A percentile compares a stretch with the other conserved stretches of the same genome.
These are phyloP conservation scores for Astrephomene gubernaculifera DNA, from an alignment of 139 green algal species.

Conservation along the genomic window DNA sequence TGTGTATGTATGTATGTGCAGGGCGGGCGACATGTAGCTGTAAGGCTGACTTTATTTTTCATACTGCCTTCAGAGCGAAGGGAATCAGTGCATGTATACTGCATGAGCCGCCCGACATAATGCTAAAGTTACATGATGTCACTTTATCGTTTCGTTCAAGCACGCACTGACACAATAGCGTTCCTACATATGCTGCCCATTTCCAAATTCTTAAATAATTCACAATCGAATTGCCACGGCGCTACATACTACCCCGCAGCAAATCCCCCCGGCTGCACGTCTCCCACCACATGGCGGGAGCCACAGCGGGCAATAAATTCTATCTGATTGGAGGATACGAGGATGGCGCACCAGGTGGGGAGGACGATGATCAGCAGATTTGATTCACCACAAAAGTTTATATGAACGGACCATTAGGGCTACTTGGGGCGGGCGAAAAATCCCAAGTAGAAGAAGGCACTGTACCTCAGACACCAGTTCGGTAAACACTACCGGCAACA, in stretches of 20 bases:
- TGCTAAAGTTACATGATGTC: no score
- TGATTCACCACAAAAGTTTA: neutral
- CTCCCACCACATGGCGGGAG: neutral
- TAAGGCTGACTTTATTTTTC: neutral
- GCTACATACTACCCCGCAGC: neutral
- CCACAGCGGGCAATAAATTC: neutral
- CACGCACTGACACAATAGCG: neutral
- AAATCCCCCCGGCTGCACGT: neutral
- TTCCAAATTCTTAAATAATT: neutral
- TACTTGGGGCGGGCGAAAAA: no score
- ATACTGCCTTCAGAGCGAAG: no score
- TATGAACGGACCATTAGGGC: neutral
- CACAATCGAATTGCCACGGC: neutral
- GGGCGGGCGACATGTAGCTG: neutral
- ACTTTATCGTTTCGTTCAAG: neutral
- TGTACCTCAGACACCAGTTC: no score
- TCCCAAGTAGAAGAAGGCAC: no score
- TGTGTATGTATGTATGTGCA: neutral
- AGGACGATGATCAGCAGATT: neutral
- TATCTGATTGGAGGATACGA: neutral
- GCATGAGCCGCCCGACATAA: neutral
- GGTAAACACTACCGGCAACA: no score
- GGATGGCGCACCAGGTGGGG: neutral
- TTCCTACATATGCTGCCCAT: neutral
- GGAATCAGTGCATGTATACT: neutral